A percentile compares a stretch with the other conserved stretches of the same genome.
Evolutionary conservation across 2,329 filamentous ascomycete species (phyloP).

Genomic region (Xylaria sp.): DNA sequence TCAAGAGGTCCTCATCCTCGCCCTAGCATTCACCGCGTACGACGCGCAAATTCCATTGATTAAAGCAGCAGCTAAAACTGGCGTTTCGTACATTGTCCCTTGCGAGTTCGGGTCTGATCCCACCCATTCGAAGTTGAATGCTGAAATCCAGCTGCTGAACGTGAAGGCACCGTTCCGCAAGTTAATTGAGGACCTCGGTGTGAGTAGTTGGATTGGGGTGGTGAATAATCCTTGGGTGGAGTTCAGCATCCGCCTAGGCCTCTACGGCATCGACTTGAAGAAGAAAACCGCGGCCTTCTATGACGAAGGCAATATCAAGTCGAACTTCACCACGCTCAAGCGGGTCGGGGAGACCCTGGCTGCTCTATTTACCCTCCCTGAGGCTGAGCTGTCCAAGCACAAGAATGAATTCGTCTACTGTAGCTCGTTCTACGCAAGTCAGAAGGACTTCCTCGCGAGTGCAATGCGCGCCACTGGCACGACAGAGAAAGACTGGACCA

Average conservation of each 20-base stretch:
- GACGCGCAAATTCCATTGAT: constrained; percentile 44
- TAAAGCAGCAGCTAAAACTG: constrained; percentile 48
- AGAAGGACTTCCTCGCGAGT: constrained; percentile 50
- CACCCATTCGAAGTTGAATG: constrained; percentile 34
- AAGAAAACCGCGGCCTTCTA: constrained; percentile 47
- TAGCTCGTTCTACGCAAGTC: constrained; percentile 51
- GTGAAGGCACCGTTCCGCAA: constrained; percentile 44
- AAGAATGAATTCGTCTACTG: constrained; percentile 50
- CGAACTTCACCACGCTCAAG: constrained; percentile 46
- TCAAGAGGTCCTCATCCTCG: constrained; percentile 51
- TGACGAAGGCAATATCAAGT: constrained; percentile 46
- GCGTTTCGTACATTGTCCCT: constrained; percentile 48
- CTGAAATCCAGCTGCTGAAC: constrained; percentile 39
- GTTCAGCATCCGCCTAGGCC: constrained; percentile 44
- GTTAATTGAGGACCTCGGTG: constrained; percentile 47
- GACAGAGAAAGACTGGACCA: constrained; percentile 46
- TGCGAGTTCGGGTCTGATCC: constrained; percentile 49
- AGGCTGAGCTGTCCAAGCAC: constrained; percentile 44
- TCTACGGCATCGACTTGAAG: constrained; percentile 49
- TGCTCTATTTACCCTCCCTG: constrained; percentile 49
- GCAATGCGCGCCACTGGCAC: constrained; percentile 49
- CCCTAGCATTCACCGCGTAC: constrained; percentile 41
- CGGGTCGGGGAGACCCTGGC: constrained; percentile 52
- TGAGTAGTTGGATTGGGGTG: constrained; percentile 49
- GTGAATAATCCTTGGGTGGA: constrained; percentile 51